Base-by-base conservation (phyloP, 31 red algal genomes). In the Odonthalia washingtoniensis region DNA sequence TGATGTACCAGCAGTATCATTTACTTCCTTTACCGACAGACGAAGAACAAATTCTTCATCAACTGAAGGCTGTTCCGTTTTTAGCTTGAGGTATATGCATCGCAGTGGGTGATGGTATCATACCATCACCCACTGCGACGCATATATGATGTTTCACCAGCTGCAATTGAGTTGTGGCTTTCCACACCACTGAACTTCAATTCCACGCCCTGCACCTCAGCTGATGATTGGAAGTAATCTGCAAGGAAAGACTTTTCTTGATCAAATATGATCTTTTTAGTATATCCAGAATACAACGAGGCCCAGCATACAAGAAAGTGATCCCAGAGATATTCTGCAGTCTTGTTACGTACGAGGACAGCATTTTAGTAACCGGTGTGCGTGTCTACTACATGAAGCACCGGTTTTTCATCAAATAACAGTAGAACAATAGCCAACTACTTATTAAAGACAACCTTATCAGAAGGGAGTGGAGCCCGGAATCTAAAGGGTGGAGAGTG, bases 61-160 rank as follows among this genome's bases (percentile, higher is more conserved):
- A 3, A 83, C 12, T 3, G 38, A 34, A 28, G 66, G 77, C 2
- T 93, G 78, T 3, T 63, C 72, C 0, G n/a, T 65, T 18, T 37
- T 36, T 1, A 88, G 40, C 18, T 64, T 83, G 27, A 70, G 36
- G 49, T 75, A 82, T 0, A 90, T 37, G 2, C 41, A 66, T 0
- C 74, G 86, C 1, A 94, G 30, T 4, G 82, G 70, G 1, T 16
- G 28, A 70, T 94, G 64, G 74, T 94, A 90, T n/a, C n/a, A n/a
- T n/a, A n/a, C n/a, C n/a, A n/a, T n/a, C n/a, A n/a, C n/a, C n/a
- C n/a, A n/a, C n/a, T n/a, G n/a, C n/a, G n/a, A n/a, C n/a, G n/a
- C n/a, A n/a, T n/a, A n/a, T n/a, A n/a, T n/a, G n/a, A n/a, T 35
- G 72, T 28, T 26, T 94, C 86, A 4, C 92, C 92, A 24, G 57